A percentile compares a stretch with the other conserved stretches of the same genome.
These are phyloP conservation scores for Boletus reticuloceps DNA, from an alignment of 768 basidiomycete species.

Conservation along the genomic window DNA sequence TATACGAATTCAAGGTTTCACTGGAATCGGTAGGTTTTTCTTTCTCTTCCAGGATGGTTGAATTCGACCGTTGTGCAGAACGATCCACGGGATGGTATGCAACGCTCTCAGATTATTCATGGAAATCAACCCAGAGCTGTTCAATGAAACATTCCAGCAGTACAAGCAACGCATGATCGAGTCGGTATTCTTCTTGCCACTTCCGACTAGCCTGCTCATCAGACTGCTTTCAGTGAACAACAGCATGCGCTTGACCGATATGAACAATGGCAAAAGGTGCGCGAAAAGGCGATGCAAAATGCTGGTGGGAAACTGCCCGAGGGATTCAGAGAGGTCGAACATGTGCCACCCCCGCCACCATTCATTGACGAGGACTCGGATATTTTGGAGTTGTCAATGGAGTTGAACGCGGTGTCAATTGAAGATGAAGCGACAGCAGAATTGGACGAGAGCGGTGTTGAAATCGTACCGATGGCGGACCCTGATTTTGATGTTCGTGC, in stretches of 20 bases:
- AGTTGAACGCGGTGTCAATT: conserved; percentile 80
- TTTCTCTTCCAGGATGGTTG: neutral
- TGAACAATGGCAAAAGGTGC: conserved; percentile 86
- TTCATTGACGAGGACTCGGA: conserved; percentile 78
- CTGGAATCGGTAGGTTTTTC: conserved; percentile 86
- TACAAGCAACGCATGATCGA: conserved; percentile 85
- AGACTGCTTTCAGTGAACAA: conserved; percentile 61
- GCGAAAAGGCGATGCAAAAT: conserved; percentile 72
- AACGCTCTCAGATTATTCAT: conserved; percentile 98
- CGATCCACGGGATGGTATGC: conserved; percentile 99
- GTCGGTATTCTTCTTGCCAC: conserved; percentile 46
- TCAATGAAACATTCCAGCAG: conserved; percentile 89
- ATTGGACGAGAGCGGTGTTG: conserved; percentile 78
- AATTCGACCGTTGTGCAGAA: conserved; percentile 47
- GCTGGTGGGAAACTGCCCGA: conserved; percentile 68
- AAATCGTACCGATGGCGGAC: conserved; percentile 90
- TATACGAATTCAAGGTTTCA: conserved; percentile 96
- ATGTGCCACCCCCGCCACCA: conserved; percentile 77
- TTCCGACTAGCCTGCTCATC: conserved; percentile 1
- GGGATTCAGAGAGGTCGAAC: conserved; percentile 66
- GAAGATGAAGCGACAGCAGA: conserved; percentile 62
- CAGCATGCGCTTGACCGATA: conserved; percentile 82
- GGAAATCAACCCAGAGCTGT: conserved; percentile 97
- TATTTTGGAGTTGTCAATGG: conserved; percentile 85
- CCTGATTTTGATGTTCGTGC: conserved; percentile 79